Conservation (phyloP, 176 grass and related monocot genomes). For the Triticum timopheevii region DNA sequence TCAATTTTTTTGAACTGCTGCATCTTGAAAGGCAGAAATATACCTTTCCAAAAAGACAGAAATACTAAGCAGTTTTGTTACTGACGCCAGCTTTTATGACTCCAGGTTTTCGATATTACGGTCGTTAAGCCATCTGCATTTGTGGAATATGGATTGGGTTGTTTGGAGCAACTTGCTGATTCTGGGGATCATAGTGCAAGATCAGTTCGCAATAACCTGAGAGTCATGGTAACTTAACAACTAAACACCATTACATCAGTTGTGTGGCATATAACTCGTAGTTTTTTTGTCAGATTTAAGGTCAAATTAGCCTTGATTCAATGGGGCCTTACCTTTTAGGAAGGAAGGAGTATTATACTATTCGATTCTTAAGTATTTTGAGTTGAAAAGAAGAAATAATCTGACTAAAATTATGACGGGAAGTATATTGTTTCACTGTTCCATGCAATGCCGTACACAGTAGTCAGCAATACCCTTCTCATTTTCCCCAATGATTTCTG, state of each 20-base stretch:
- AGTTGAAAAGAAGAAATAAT: neutral
- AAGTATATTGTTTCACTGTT: constrained; percentile 20
- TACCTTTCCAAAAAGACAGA: constrained; percentile 22
- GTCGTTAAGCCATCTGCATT: constrained; percentile 75
- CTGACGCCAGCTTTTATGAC: constrained; percentile 25
- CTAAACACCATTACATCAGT: neutral
- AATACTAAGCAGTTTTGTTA: constrained; percentile 14
- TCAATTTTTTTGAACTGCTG: neutral
- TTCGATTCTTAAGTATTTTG: neutral
- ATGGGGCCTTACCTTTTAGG: too few relatives aligned
- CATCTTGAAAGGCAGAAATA: neutral
- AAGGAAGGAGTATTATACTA: neutral
- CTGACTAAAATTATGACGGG: neutral
- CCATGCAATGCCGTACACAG: neutral
- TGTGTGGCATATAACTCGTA: neutral
- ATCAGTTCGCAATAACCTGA: constrained; percentile 58
- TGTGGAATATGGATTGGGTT: constrained; percentile 76
- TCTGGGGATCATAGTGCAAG: constrained; percentile 69
- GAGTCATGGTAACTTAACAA: constrained; percentile 75
- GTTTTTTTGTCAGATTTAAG: neutral
- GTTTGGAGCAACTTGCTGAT: constrained; percentile 68
- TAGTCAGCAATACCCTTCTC: neutral
- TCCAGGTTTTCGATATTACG: constrained; percentile 90
- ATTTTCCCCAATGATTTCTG: constrained; percentile 20
- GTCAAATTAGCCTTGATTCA: neutral